Percentiles rank a stretch among this genome's conserved stretches.
Conservation (phyloP, 2,329 filamentous ascomycete species). For the Pleoardoris graminearum region DNA sequence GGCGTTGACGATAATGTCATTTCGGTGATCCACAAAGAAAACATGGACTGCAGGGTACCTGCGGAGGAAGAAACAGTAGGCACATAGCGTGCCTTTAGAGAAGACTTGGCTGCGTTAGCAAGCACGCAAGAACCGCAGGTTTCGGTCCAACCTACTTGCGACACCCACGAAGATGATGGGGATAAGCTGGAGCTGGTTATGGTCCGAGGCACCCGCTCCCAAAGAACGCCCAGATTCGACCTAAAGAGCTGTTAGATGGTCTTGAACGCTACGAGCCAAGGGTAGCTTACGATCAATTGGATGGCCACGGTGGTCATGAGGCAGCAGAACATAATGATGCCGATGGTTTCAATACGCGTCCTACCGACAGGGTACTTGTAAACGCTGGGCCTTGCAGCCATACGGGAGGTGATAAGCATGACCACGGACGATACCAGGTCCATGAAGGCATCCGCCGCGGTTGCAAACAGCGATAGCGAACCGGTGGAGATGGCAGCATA, state of each 20-base stretch:
- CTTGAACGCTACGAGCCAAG: conserved; percentile 4
- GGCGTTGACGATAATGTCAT: conserved; percentile 60
- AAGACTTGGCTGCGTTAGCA: conserved; percentile 46
- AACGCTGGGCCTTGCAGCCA: conserved; percentile 63
- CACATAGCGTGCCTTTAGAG: conserved; percentile 57
- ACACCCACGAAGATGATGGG: conserved; percentile 60
- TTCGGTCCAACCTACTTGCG: conserved; percentile 51
- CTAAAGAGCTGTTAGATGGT: conserved; percentile 28
- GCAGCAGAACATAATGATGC: conserved; percentile 67
- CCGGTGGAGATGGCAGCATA: conserved; percentile 62
- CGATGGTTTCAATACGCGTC: conserved; percentile 65
- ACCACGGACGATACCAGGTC: conserved; percentile 67
- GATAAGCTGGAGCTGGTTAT: conserved; percentile 55
- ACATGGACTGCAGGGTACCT: conserved; percentile 60
- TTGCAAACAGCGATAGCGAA: conserved; percentile 66
- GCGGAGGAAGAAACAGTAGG: conserved; percentile 59
- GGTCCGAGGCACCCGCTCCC: conserved; percentile 49
- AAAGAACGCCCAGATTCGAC: conserved; percentile 61
- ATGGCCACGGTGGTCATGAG: conserved; percentile 69
- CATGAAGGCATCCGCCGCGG: conserved; percentile 68
- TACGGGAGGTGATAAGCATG: conserved; percentile 62
- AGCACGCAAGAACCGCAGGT: not conserved
- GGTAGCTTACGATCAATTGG: conserved; percentile 57
- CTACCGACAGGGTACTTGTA: conserved; percentile 67
- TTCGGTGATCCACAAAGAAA: conserved; percentile 62